Conservation (phyloP, 2,329 filamentous ascomycete species). For the Fusarium begoniae region DNA sequence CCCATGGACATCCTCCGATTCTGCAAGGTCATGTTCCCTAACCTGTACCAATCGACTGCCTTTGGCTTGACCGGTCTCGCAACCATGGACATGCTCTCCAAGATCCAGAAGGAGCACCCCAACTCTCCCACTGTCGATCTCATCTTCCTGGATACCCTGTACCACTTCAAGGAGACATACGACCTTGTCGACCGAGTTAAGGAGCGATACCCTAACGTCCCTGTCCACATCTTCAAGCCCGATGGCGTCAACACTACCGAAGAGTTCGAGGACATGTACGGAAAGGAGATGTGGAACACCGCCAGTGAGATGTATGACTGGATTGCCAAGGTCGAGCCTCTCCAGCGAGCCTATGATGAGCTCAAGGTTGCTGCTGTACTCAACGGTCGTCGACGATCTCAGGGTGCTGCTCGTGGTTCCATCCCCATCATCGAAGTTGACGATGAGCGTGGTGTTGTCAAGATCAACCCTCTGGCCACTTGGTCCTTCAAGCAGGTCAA, state of each 20-base stretch:
- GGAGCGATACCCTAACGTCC: slow-evolving; percentile 78
- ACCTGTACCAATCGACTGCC: slow-evolving; percentile 86
- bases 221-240: slow-evolving; percentile 90
- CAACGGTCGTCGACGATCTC: slow-evolving; percentile 89
- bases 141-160: slow-evolving; percentile 85
- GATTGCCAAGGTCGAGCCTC: slow-evolving; percentile 96
- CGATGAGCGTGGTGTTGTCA: slow-evolving; percentile 86
- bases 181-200: slow-evolving; percentile 78
- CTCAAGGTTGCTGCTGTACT: slow-evolving; percentile 89
- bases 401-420: slow-evolving; percentile 90
- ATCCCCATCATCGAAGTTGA: slow-evolving; percentile 94
- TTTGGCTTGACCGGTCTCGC: slow-evolving; percentile 84
- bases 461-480: slow-evolving; percentile 96
- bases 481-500: slow-evolving; percentile 94
- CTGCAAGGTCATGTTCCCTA: slow-evolving; percentile 89
- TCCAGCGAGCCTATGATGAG: slow-evolving; percentile 88
- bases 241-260: slow-evolving; percentile 74
- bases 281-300: slow-evolving; percentile 83
- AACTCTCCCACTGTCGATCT: slow-evolving; percentile 68
- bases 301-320: slow-evolving; percentile 95
- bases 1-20: slow-evolving; percentile 92
- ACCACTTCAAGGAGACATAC: slow-evolving; percentile 83
- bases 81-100: slow-evolving; percentile 86
- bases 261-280: slow-evolving; percentile 85
- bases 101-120: slow-evolving; percentile 72